Evolutionary conservation across 148 eudicot species (phyloP), one percentile per base, ranked within the genome.

Genomic region (Persicaria tinctoria): DNA sequence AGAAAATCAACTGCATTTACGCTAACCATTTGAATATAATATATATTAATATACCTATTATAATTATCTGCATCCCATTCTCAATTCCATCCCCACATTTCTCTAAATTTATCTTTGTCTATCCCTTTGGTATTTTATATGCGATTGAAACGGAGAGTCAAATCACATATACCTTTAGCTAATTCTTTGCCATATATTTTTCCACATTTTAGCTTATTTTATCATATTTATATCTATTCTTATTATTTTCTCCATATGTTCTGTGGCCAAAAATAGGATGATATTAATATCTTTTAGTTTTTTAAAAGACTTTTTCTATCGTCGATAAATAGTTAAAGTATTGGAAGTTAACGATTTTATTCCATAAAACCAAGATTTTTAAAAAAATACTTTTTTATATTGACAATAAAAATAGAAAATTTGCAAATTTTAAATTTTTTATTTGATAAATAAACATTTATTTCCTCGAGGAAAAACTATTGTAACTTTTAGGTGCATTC

Each of bases 101-200:
- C 70, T 8, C 47, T 17, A 38, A 66, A 38, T 66, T 41, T 66
- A 66, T 66, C 47, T 66, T 5, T 14, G 47, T 66, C 41, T 66
- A 66, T 66, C 70, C 13, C 68, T 66, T 66, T 66, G 17, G 12
- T 44, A 63, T 63, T 63, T 60, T 18, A 60, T 76, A 38, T 73
- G 74, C 79, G 74, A 38, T 56, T 72, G 60, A 69, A 68, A 54
- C 70, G 74, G 82, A 66, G 71, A 66, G 73, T 80, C 71, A 77
- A 74, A 77, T 53, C 46, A 54, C 53, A 50, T 50, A 76, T 69
- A 80, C 57, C 38, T 80, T 80, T 60, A 74, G 76, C 76, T 55
- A 74, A 74, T 74, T 62, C 64, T 56, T 76, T 77, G 74, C 83
- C 83, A 68, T 64, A 80, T 77, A 68, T 76, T 75, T 72, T 38